Evolutionary conservation across 257 asterid species (phyloP), one percentile per base, ranked within the genome.

Genomic region (Leptodermis oblonga): DNA sequence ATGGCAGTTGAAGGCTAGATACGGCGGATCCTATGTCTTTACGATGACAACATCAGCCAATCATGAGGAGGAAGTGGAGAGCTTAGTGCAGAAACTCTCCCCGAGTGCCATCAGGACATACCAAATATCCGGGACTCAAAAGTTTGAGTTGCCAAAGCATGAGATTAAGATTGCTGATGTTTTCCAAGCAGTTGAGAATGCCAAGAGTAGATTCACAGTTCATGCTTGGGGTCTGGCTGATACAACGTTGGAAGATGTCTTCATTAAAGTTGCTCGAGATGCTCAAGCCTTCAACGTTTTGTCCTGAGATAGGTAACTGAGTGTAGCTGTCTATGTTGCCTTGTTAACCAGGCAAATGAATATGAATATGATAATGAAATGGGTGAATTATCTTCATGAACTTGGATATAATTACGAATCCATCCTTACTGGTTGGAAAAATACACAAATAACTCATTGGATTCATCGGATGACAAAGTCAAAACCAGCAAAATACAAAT

Each of bases 191-290:
- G 95, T 94, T 9, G 96, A 89, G 87, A 79, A 78, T 58, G 96
- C 95, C 31, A 94, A 89, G 85, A 86, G 90, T 69, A 79, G 81
- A 67, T 94, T 90, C 86, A 72, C 88, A 7, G 96, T 93, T 68
- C 86, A 93, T 63, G 99, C 99, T 28, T 90, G 97, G 98, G 98
- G 98, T 36, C 70, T 93, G 58, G 95, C 96, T 0, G 96, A 93
- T 71, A 93, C 99, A 11, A 93, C 97, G 5, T 78, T 93, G 55
- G 97, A 93, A 73, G 99, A 93, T 69, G 99, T 90, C 14, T 93
- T 93, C 36, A 93, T 93, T 58, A 93, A 93, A 86, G 99, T 93
- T 70, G 99, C 99, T 23, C 80, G 90, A 39, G 90, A 79, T 22
- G 88, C 96, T 75, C 96, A 90, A 52, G 81, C 90, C 10, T 80